Conservation (phyloP, 768 basidiomycete species). For the Mycena metata region DNA sequence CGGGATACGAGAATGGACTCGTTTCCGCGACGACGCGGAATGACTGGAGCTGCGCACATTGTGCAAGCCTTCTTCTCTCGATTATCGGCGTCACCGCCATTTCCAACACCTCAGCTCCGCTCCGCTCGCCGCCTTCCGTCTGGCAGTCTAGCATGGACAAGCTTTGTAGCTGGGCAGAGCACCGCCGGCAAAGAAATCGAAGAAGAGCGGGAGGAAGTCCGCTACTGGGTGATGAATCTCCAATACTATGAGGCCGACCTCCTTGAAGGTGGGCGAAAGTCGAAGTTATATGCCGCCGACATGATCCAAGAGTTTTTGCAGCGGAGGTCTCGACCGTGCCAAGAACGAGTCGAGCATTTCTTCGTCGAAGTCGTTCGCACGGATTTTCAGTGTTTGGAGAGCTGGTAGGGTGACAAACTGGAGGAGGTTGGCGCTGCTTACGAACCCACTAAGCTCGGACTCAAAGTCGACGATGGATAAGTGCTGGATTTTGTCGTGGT, state of each 20-base stretch:
- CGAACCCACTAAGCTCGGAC: background rate
- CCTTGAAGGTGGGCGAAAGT: too few relatives aligned
- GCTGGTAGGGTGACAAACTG: background rate
- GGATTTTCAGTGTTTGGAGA: background rate
- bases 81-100: background rate
- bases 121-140: background rate
- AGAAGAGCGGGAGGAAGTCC: too few relatives aligned
- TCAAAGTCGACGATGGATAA: background rate
- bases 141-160: conserved; percentile 2
- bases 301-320: background rate
- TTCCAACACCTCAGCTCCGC: background rate
- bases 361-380: background rate
- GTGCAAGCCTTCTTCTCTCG: background rate
- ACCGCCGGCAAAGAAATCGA: too few relatives aligned
- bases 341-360: background rate
- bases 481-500: background rate
- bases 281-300: too few relatives aligned
- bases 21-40: conserved; percentile 8
- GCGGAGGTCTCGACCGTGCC: background rate
- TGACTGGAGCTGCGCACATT: background rate
- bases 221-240: too few relatives aligned
- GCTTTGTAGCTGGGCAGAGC: too few relatives aligned
- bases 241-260: too few relatives aligned
- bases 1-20: background rate
- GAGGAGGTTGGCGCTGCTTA: background rate